A percentile compares a stretch with the other conserved stretches of the same genome.
phyloP scores from a whole-genome alignment of 208 protist species.

The Lotmaria passim region DNA sequence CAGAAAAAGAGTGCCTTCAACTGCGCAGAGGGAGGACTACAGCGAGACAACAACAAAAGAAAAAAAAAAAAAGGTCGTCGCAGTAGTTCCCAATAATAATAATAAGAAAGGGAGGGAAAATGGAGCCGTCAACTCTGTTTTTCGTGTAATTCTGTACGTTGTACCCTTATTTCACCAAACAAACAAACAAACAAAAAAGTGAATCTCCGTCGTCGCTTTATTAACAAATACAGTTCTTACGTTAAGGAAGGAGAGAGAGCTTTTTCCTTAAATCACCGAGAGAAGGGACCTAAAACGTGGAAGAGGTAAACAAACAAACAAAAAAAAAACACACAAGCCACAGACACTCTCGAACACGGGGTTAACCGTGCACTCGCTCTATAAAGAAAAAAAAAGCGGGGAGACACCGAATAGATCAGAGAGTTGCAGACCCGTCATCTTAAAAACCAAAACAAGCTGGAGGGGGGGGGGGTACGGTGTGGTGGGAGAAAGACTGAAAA shows the following conservation, averaged over 20 bases:
- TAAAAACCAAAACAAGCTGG: not conserved
- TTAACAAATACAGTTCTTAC: not conserved
- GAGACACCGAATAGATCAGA: not conserved
- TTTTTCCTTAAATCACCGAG: conserved; percentile 10
- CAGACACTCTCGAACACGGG: no score
- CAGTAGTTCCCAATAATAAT: no score
- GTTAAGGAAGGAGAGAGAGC: not conserved
- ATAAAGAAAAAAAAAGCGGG: no score
- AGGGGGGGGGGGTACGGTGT: not conserved
- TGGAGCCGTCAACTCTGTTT: no score
- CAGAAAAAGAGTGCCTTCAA: no score
- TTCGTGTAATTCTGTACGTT: no score
- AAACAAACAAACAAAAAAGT: conserved; percentile 12
- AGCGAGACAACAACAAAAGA: no score
- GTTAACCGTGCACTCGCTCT: no score
- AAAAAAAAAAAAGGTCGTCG: no score
- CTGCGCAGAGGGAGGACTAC: no score
- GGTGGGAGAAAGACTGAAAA: conserved; percentile 7
- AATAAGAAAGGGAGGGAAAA: no score
- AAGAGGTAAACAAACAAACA: not conserved
- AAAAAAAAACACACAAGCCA: conserved; percentile 20
- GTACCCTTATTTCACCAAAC: no score
- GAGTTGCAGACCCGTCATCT: not conserved
- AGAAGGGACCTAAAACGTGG: conserved; percentile 1
- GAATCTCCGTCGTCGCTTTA: conserved; percentile 7